phyloP scores from a whole-genome alignment of 2,329 filamentous ascomycete species.

The Neocatenulostroma microsporum region DNA sequence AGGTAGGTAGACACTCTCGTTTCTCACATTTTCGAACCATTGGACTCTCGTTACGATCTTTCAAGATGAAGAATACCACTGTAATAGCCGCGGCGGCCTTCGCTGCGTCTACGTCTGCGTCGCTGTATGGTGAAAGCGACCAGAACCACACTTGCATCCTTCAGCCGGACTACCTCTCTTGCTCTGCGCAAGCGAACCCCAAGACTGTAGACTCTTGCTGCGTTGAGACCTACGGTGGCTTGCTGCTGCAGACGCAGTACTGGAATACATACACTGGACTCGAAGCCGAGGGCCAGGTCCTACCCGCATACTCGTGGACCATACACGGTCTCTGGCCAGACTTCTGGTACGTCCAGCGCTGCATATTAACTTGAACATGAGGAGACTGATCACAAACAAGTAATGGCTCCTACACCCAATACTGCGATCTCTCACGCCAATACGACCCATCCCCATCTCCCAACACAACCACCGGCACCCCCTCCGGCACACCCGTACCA shows the following conservation, averaged over 20 bases:
- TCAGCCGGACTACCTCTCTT: constrained; percentile 37
- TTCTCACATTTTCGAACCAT: no score
- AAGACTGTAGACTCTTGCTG: constrained; percentile 53
- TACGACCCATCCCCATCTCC: constrained; percentile 53
- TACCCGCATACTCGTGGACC: constrained; percentile 51
- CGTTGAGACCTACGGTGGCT: constrained; percentile 56
- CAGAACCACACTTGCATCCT: constrained; percentile 52
- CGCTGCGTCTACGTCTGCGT: constrained; percentile 23
- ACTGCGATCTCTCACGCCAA: constrained; percentile 58
- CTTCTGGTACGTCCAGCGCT: no score
- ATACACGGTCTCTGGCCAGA: constrained; percentile 55
- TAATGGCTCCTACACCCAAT: constrained; percentile 56
- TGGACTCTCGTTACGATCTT: not conserved
- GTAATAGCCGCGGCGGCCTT: constrained; percentile 10
- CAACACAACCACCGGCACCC: constrained; percentile 54
- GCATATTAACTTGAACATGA: no score
- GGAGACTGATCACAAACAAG: no score
- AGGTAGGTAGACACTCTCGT: constrained; percentile 1
- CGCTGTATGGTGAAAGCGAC: constrained; percentile 42
- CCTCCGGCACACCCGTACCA: constrained; percentile 46
- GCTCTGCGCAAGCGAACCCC: constrained; percentile 39
- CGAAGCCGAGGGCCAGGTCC: constrained; percentile 50
- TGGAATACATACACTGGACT: constrained; percentile 58
- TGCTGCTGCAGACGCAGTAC: constrained; percentile 53
- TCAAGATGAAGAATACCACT: constrained; percentile 15